Evolutionary conservation across 2,329 filamentous ascomycete genomes (phyloP).

Genomic region (Aureobasidium sp.): DNA sequence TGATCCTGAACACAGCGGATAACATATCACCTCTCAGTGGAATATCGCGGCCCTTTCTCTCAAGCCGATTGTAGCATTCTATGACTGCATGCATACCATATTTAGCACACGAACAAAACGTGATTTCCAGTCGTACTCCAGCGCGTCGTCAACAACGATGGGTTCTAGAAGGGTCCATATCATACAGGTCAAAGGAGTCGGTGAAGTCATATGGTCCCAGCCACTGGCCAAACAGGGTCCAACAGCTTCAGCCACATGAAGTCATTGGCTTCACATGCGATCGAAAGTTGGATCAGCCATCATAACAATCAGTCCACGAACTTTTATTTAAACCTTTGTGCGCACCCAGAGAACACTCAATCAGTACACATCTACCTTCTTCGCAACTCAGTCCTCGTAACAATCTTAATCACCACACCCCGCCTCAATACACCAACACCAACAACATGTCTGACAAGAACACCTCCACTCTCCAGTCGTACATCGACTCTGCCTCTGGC

Average conservation of each 20-base stretch:
- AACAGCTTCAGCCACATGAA: background rate
- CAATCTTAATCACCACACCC: background rate
- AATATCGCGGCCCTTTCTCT: too few relatives aligned
- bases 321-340: background rate
- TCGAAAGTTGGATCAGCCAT: background rate
- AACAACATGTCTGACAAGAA: conserved; percentile 44
- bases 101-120: background rate
- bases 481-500: conserved; percentile 57
- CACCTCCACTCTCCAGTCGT: conserved; percentile 72
- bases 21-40: too few relatives aligned
- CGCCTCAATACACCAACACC: background rate
- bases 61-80: too few relatives aligned
- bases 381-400: background rate
- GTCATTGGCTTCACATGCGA: conserved; percentile 7
- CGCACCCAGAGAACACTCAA: background rate
- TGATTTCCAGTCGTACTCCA: background rate
- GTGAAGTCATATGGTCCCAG: conserved; percentile 9
- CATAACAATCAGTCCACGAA: background rate
- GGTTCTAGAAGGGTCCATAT: background rate
- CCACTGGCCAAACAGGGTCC: conserved; percentile 7
- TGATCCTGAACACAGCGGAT: too few relatives aligned
- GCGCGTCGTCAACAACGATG: background rate
- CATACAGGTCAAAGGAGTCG: background rate
- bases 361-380: background rate
- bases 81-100: too few relatives aligned